Evolutionary conservation across 2,329 filamentous ascomycete genomes (phyloP).

Genomic region (Kalaharituber pfeilii): DNA sequence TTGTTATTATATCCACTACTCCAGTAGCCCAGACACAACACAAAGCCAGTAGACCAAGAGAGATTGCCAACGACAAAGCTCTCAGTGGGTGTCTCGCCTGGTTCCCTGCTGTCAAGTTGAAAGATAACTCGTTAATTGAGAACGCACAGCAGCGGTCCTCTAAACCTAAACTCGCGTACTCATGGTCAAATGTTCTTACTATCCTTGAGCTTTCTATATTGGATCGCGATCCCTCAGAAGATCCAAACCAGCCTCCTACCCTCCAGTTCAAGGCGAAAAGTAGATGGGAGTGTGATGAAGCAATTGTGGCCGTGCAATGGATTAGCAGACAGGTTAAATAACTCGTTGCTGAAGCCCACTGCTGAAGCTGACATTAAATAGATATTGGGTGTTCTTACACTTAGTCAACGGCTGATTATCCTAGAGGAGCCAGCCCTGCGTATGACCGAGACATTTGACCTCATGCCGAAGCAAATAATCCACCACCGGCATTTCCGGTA

Average conservation of each 20-base stretch:
- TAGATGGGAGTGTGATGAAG: slow-evolving; percentile 83
- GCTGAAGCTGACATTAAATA: slow-evolving; percentile 35
- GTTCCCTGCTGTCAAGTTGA: slow-evolving; percentile 92
- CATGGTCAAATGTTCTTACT: slow-evolving; percentile 95
- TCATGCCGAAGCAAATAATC: slow-evolving; percentile 81
- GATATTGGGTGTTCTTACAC: slow-evolving; percentile 77
- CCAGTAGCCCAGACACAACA: slow-evolving; percentile 92
- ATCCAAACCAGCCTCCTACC: slow-evolving; percentile 59
- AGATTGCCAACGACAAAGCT: slow-evolving; percentile 72
- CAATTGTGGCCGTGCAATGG: slow-evolving; percentile 95
- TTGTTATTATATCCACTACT: slow-evolving; percentile 94
- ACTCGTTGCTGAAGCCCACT: not conserved
- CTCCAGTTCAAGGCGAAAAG: slow-evolving; percentile 68
- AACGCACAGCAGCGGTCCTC: slow-evolving; percentile 51
- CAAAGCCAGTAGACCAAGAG: slow-evolving; percentile 79
- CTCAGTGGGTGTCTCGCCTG: slow-evolving; percentile 89
- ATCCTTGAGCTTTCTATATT: slow-evolving; percentile 53
- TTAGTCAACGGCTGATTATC: slow-evolving; percentile 82
- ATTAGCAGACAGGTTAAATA: slow-evolving; percentile 41
- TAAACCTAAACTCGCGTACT: slow-evolving; percentile 81
- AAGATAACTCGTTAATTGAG: slow-evolving; percentile 43
- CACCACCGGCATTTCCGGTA: slow-evolving; percentile 79
- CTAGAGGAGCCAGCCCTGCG: slow-evolving; percentile 77
- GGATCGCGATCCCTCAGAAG: slow-evolving; percentile 48
- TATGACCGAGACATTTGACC: slow-evolving; percentile 85